phyloP scores from a whole-genome alignment of 257 asterid species.

The Primulina eburnea region DNA sequence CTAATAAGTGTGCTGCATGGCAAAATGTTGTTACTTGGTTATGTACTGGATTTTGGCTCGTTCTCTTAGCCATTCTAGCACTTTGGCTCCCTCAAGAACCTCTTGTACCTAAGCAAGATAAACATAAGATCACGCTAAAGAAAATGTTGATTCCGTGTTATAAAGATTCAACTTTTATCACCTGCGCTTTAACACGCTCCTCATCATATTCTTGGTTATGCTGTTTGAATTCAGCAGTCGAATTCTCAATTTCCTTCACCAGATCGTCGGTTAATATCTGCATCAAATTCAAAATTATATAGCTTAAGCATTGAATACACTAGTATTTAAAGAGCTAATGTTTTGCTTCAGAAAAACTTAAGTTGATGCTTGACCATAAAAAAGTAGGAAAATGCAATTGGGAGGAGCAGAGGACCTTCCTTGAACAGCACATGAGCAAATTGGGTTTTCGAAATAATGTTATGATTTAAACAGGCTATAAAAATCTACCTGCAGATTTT shows the following conservation, averaged over 20 bases:
- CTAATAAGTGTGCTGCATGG: neutral
- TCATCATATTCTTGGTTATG: conserved; percentile 89
- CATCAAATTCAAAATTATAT: conserved; percentile 18
- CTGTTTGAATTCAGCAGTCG: conserved; percentile 64
- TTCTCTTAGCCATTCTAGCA: conserved; percentile 88
- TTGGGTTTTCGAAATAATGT: neutral
- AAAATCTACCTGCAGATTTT: conserved; percentile 70
- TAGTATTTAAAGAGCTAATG: conserved; percentile 1
- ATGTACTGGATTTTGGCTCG: conserved; percentile 66
- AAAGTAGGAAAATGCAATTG: neutral
- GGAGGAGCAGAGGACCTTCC: neutral
- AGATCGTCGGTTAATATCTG: conserved; percentile 83
- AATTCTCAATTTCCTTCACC: conserved; percentile 77
- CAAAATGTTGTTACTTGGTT: conserved; percentile 35
- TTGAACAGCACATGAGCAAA: conserved; percentile 12
- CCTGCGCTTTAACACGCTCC: conserved; percentile 82
- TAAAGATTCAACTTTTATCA: conserved; percentile 19
- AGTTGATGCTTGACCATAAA: neutral
- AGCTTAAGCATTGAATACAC: neutral
- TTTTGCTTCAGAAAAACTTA: neutral
- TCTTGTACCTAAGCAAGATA: conserved; percentile 71
- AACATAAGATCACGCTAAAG: neutral
- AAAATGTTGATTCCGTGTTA: neutral
- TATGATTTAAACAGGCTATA: neutral
- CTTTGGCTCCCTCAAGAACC: conserved; percentile 93